Evolutionary conservation across 176 grass and related monocot species (phyloP), one percentile per base, ranked within the genome.

Genomic region (Avena atlantica): DNA sequence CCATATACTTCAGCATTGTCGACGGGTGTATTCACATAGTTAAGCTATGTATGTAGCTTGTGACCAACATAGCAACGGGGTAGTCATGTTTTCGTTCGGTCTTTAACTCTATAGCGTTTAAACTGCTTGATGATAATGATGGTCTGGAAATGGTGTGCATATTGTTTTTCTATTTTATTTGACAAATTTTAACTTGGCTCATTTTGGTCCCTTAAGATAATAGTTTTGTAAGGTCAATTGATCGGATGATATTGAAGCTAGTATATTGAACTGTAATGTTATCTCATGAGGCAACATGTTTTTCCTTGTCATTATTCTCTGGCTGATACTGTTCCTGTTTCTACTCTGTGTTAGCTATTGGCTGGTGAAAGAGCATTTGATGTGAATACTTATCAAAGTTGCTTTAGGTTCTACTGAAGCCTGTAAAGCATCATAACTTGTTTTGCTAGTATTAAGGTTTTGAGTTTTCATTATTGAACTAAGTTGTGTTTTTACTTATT

Each of bases 281-380:
- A 72, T 23, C 69, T 56, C 9, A 58, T 78, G 51, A 58, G 36
- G 27, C 8, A 31, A 31, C 75, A 37, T 78, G n/a, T 57, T 15
- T 19, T 51, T 44, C 56, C 20, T 79, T 23, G 47, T 25, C 20
- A 79, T 40, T 36, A 45, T 79, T 79, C 36, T 62, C 34, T 79
- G 20, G 42, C 16, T 79, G 78, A 47, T 45, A 9, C 8, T 21
- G 6, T 24, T 62, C 3, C 16, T 2, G 56, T 45, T 62, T 36
- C 57, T 79, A 61, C 16, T 15, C 19, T 0, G 40, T 61, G 29
- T 79, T 61, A 61, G 13, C 36, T 79, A 45, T 34, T 48, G 13
- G 11, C 9, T 51, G 62, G 4, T 52, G 79, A 78, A 37, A 78
- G 31, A 37, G 53, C 74, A 56, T 36, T 0, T 58, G 29, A 37